Base-by-base conservation (phyloP, 148 eudicot species). In the Pharnaceum exiguum region DNA sequence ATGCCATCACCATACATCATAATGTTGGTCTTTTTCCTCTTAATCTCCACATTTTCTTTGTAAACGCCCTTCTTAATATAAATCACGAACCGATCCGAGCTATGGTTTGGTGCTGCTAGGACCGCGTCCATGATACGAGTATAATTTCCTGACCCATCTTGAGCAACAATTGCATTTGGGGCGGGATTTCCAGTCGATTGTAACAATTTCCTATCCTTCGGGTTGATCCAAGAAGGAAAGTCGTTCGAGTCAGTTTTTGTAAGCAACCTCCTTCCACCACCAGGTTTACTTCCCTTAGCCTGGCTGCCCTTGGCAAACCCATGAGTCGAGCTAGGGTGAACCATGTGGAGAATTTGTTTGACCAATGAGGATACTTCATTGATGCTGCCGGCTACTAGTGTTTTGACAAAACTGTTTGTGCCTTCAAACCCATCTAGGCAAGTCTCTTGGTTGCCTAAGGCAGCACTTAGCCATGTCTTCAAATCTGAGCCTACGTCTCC, bases 1-100 rank as follows among this genome's bases (percentile, higher is more conserved):
- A 75, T 80, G n/a, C 95, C 97, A 68, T 90, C 97, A 10, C 95
- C 97, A 24, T 78, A 62, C 78, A 90, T 59, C 93, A 84, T 78
- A 23, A 90, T 65, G 37, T 87, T 80, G 57, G 75, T 70, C 70
- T 78, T 82, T 71, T 82, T 90, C 74, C 74, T 82, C 22, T 70
- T 59, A 29, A 90, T 87, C 64, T 78, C 80, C 26, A 86, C 86
- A 56, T 74, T 75, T 65, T 90, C 97, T 16, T 65, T 27, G 43
- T 90, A 90, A 42, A 87, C 80, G 7, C 97, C 97, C 63, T 72
- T 79, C 79, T 87, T 90, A 3, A 90, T 53, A 46, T 90, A 82
- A 3, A 90, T 82, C 38, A 80, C 77, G 23, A 63, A 87, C 22
- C 89, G 75, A 4, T 31, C 43, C 15, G 59, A 37, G 46, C 77